Conservation (phyloP, 2,329 filamentous ascomycete species). For the Cylindrodendrum hubeiense region DNA sequence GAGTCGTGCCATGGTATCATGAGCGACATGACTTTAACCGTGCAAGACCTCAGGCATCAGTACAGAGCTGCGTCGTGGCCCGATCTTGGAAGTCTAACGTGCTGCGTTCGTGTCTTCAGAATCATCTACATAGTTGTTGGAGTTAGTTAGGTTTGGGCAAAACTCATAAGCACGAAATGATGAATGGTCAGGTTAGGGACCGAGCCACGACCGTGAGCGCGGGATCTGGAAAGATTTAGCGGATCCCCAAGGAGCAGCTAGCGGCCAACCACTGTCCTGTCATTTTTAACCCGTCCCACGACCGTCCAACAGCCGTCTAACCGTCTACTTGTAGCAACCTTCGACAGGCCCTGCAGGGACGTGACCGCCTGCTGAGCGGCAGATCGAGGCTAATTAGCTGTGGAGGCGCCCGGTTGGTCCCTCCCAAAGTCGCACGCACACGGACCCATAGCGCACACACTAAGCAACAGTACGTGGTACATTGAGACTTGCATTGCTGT, state of each 20-base stretch:
- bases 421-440: conserved; percentile 9
- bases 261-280: conserved; percentile 6
- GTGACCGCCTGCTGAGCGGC: conserved; percentile 7
- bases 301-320: background rate
- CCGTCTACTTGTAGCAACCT: background rate
- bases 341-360: conserved; percentile 14
- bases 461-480: background rate
- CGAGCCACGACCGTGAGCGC: conserved; percentile 3
- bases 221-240: conserved; percentile 27
- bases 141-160: background rate
- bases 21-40: conserved; percentile 25
- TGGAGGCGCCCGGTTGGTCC: conserved; percentile 12
- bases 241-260: background rate
- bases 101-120: background rate
- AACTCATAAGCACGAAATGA: background rate
- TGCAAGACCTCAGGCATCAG: background rate
- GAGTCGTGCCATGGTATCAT: conserved; percentile 35
- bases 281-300: background rate
- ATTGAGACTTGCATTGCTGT: background rate
- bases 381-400: conserved; percentile 29
- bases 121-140: background rate
- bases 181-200: conserved; percentile 13
- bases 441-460: background rate
- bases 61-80: background rate
- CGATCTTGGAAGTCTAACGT: background rate